Conservation (phyloP, 768 basidiomycete species). For the Chlorophyllum brunneum region DNA sequence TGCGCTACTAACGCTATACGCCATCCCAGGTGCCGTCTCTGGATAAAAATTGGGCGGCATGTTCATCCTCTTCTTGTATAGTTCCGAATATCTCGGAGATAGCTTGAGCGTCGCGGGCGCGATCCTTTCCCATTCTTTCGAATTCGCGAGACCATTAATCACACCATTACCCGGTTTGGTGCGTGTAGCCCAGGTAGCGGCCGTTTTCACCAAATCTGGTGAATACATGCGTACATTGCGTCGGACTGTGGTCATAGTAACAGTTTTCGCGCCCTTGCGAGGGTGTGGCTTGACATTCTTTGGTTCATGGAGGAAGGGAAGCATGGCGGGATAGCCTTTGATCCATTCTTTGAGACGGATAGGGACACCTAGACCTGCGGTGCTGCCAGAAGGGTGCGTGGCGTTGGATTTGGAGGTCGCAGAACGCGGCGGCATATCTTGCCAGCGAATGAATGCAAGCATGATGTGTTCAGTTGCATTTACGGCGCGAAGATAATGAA, state of each 20-base stretch:
- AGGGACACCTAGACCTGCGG: slow-evolving; percentile 67
- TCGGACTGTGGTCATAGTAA: slow-evolving; percentile 73
- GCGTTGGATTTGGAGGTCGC: slow-evolving; percentile 25
- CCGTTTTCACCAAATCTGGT: slow-evolving; percentile 73
- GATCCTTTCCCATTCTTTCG: slow-evolving; percentile 78
- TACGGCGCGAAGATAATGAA: slow-evolving; percentile 73
- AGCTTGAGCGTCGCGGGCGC: slow-evolving; percentile 58
- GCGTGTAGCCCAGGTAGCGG: slow-evolving; percentile 43
- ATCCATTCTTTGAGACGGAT: slow-evolving; percentile 90
- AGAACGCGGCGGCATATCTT: slow-evolving; percentile 53
- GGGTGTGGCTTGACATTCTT: slow-evolving; percentile 55
- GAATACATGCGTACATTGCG: slow-evolving; percentile 87
- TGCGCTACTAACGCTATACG: slow-evolving; percentile 23
- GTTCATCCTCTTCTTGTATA: slow-evolving; percentile 75
- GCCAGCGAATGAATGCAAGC: slow-evolving; percentile 85
- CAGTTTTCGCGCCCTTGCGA: slow-evolving; percentile 70
- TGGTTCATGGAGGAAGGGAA: slow-evolving; percentile 55
- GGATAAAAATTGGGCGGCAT: slow-evolving; percentile 61
- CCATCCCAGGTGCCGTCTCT: slow-evolving; percentile 32
- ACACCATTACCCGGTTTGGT: slow-evolving; percentile 18
- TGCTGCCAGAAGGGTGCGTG: slow-evolving; percentile 39
- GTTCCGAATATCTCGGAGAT: slow-evolving; percentile 67
- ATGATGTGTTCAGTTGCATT: slow-evolving; percentile 91
- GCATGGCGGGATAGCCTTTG: slow-evolving; percentile 79
- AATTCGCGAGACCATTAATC: slow-evolving; percentile 45